Conservation (phyloP, 2,329 filamentous ascomycete species). For the Paracoccidioides brasiliensis region DNA sequence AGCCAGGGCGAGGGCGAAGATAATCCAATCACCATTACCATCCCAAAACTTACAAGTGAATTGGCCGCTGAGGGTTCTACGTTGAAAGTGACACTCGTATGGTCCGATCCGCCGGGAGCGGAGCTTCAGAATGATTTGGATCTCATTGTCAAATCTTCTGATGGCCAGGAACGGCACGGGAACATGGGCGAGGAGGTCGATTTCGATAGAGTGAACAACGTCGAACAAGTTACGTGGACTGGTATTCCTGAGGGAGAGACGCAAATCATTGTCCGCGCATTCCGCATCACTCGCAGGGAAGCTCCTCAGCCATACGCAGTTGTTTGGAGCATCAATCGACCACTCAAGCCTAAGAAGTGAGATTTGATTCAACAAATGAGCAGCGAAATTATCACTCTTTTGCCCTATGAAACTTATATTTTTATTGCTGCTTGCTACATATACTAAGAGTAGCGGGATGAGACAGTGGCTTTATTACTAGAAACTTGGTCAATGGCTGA, state of each 20-base stretch:
- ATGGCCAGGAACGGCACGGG: conserved; percentile 11
- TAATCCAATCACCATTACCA: conserved; percentile 4
- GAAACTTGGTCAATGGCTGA: not conserved
- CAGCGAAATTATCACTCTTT: too few relatives aligned
- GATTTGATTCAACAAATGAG: too few relatives aligned
- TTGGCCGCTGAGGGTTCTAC: not conserved
- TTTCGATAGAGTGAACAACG: conserved; percentile 14
- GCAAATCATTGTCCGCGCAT: conserved; percentile 4
- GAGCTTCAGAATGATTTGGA: conserved; percentile 13
- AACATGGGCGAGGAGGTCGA: conserved; percentile 9
- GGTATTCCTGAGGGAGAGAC: conserved; percentile 6
- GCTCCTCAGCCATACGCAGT: conserved; percentile 9
- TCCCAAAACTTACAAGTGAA: not conserved
- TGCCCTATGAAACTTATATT: not conserved
- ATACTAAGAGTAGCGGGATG: not conserved
- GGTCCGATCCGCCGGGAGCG: conserved; percentile 11
- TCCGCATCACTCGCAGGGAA: conserved; percentile 4
- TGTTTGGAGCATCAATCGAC: conserved; percentile 9
- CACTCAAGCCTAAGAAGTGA: not conserved
- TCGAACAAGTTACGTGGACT: conserved; percentile 14
- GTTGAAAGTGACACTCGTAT: conserved; percentile 13
- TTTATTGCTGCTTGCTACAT: not conserved
- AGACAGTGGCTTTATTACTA: not conserved
- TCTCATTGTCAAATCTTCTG: conserved; percentile 9
- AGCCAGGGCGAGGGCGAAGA: conserved; percentile 4